Evolutionary conservation across 78 protist genomes (phyloP), one percentile per base, ranked within the genome.

Genomic region (Tieghemostelium lacteum): DNA sequence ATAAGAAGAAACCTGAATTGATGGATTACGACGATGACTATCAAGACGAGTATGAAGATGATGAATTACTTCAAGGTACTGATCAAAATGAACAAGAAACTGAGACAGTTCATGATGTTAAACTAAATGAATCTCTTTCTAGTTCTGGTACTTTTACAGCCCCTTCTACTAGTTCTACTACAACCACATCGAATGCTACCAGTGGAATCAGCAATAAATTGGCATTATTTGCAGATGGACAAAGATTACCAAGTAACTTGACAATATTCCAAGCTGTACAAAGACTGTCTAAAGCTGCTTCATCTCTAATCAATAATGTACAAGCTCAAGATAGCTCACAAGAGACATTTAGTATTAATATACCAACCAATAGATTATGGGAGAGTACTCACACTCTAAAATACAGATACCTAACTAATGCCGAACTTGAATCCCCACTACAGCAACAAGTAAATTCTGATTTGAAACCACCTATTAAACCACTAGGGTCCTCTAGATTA

Each of bases 311-410:
- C 0, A 37, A 57, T 19, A 40, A 74, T 39, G 55, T 24, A 8
- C 7, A 22, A 10, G 55, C 45, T 40, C 50, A 33, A 2, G 63
- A 49, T 36, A 45, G 54, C 26, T 72, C 78, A 22, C 49, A 72
- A 20, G 78, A 72, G 54, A 49, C 14, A 16, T n/a, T n/a, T n/a
- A 45, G 52, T 45, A 45, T 45, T 14, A 54, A 39, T 36, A 36
- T 83, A 17, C 91, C 77, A 83, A 83, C 91, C 10, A 83, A 45
- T 83, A 66, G 91, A 83, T 69, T 83, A n/a, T 83, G 91, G 91
- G 91, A 83, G 26, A 60, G 72, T 14, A 83, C 91, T 26, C 91
- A 83, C 42, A 42, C 61, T 24, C 55, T 83, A 19, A 83, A 83
- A 58, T 83, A 83, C 58, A 29, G 91, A 39, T 83, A 42, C 45